Evolutionary conservation across 139 green algal genomes (phyloP).

Genomic region (Coelastrella sp.): DNA sequence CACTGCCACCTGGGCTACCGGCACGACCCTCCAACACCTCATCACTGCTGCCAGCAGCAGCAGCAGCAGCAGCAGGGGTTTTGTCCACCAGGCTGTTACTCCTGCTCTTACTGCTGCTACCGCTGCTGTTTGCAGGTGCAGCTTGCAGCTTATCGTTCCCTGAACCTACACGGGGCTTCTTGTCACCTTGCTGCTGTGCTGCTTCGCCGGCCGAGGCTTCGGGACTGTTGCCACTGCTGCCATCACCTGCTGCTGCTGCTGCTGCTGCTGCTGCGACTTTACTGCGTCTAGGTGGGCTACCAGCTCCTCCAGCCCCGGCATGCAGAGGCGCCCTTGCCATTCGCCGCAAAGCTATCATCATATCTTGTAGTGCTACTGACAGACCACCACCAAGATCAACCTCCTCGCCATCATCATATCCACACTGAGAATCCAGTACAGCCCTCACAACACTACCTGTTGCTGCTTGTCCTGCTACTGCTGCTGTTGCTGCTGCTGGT

Average conservation of each 20-base stretch:
- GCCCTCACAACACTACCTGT: neutral
- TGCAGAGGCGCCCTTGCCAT: constrained; percentile 28
- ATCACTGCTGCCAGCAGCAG: neutral
- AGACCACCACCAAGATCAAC: constrained; percentile 13
- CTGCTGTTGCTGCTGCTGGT: constrained; percentile 11
- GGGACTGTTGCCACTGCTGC: neutral
- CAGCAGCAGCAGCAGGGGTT: neutral
- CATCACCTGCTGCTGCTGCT: neutral
- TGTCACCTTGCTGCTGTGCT: neutral
- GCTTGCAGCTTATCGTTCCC: neutral
- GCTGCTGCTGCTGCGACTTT: constrained; percentile 1
- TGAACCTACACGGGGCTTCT: neutral
- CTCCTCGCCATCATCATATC: neutral
- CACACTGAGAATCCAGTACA: neutral
- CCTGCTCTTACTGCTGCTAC: neutral
- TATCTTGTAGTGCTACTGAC: constrained; percentile 12
- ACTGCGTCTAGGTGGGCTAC: neutral
- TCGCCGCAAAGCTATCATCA: constrained; percentile 12
- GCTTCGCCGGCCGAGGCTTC: neutral
- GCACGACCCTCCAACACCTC: too few relatives aligned
- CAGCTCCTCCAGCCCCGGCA: neutral
- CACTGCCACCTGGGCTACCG: neutral
- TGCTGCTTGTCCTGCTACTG: neutral
- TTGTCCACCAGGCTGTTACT: neutral
- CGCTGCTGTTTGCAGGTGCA: neutral